Conservation (phyloP, 2,329 filamentous ascomycete genomes). For the Clarireedia hainanense region DNA sequence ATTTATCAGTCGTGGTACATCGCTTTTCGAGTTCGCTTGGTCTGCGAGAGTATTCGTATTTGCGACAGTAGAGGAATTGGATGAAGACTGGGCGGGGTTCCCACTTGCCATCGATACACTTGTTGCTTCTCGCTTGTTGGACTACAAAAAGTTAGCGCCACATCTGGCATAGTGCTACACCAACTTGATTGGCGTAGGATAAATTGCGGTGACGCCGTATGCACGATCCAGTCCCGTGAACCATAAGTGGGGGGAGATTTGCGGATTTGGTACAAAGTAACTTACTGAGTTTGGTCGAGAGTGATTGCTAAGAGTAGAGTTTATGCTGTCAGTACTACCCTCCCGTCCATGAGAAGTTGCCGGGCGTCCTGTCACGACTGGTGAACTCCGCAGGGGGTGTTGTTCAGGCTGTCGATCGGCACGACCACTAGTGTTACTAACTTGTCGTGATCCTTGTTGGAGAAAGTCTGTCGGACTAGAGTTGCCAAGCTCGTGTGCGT, state of each 20-base stretch:
- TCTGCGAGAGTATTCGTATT: slow-evolving; percentile 20
- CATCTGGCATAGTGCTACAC: slow-evolving; percentile 19
- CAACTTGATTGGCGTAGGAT: slow-evolving; percentile 26
- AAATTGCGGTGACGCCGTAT: slow-evolving; percentile 21
- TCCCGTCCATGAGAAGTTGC: slow-evolving; percentile 32
- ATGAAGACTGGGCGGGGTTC: slow-evolving; percentile 37
- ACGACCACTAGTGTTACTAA: slow-evolving; percentile 25
- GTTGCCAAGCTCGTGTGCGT: slow-evolving; percentile 27
- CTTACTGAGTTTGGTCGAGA: slow-evolving; percentile 62
- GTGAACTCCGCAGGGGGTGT: slow-evolving; percentile 29
- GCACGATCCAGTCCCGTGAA: slow-evolving; percentile 15
- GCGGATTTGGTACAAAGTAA: slow-evolving; percentile 22
- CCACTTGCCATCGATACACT: slow-evolving; percentile 29
- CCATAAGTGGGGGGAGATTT: slow-evolving; percentile 5
- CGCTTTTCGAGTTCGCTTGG: slow-evolving; percentile 41
- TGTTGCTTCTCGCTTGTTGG: slow-evolving; percentile 50
- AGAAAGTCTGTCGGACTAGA: slow-evolving; percentile 13
- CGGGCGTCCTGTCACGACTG: slow-evolving; percentile 21
- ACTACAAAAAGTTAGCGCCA: slow-evolving; percentile 45
- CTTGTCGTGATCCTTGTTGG: slow-evolving; percentile 24
- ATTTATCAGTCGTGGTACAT: slow-evolving; percentile 47
- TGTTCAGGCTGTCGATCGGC: slow-evolving; percentile 27
- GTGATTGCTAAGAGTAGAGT: slow-evolving; percentile 47
- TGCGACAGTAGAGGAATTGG: slow-evolving; percentile 23
- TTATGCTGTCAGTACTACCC: slow-evolving; percentile 58